phyloP scores from a whole-genome alignment of 768 basidiomycete species.

The Melanogaster broomeanus region DNA sequence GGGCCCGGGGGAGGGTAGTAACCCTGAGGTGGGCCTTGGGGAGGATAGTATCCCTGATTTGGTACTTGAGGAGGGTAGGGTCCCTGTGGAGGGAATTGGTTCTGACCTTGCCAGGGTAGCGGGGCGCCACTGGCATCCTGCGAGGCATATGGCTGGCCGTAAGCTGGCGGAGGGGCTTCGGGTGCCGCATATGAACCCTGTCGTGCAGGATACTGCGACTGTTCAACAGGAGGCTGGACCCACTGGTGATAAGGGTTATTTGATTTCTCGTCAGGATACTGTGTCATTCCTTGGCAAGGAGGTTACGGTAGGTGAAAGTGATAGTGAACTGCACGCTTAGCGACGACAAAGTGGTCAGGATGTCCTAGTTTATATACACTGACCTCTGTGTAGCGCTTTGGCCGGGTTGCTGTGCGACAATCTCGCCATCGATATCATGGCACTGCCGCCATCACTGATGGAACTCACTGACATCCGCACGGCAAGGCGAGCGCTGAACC shows the following conservation, averaged over 20 bases:
- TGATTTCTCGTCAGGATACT: constrained; percentile 27
- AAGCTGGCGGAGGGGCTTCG: constrained; percentile 11
- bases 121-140: constrained; percentile 11
- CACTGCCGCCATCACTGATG: background rate
- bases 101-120: background rate
- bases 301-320: background rate
- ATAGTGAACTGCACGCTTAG: background rate
- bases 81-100: constrained; percentile 4
- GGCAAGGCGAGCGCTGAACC: no score
- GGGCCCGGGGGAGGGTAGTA: background rate
- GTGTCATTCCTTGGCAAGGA: constrained; percentile 17
- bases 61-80: constrained; percentile 5
- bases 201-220: constrained; percentile 1
- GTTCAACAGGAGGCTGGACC: constrained; percentile 5
- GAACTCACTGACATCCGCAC: no score
- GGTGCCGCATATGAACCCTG: constrained; percentile 5
- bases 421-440: background rate
- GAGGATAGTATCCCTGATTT: constrained; percentile 10
- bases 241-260: constrained; percentile 16
- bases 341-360: background rate
- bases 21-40: constrained; percentile 1
- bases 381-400: background rate
- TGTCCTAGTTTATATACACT: background rate
- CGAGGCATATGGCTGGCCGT: background rate
- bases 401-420: background rate